These are phyloP conservation scores for Fusarium sp. DNA, from an alignment of 2,329 filamentous ascomycete genomes.

Conservation along the genomic window DNA sequence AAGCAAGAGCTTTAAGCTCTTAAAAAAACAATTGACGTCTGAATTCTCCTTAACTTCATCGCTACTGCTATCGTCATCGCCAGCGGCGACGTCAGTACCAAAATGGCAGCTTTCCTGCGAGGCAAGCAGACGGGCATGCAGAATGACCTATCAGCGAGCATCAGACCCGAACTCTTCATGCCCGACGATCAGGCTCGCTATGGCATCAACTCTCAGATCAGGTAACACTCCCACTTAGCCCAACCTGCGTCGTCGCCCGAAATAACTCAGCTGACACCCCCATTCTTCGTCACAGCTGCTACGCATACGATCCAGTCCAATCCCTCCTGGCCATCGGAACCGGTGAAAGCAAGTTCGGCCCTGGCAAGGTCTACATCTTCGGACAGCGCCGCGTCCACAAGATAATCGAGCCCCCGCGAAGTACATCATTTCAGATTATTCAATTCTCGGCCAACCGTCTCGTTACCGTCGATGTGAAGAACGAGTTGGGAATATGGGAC, in stretches of 20 bases:
- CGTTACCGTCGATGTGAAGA: slow-evolving; percentile 85
- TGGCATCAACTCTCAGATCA: slow-evolving; percentile 83
- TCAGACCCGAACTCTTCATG: slow-evolving; percentile 81
- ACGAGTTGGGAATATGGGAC: slow-evolving; percentile 88
- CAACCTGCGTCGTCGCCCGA: slow-evolving; percentile 17
- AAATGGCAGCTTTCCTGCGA: slow-evolving; percentile 88
- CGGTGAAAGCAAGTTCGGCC: slow-evolving; percentile 85
- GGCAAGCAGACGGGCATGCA: slow-evolving; percentile 95
- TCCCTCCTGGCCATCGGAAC: slow-evolving; percentile 94
- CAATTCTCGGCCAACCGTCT: slow-evolving; percentile 91
- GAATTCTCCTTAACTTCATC: not conserved
- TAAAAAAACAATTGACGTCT: slow-evolving; percentile 16
- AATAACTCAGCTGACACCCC: slow-evolving; percentile 38
- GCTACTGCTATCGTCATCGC: slow-evolving; percentile 5
- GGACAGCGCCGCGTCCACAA: slow-evolving; percentile 85
- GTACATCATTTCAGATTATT: slow-evolving; percentile 80
- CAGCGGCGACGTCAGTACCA: slow-evolving; percentile 34
- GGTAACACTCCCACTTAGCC: slow-evolving; percentile 56
- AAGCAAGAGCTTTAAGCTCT: slow-evolving; percentile 30
- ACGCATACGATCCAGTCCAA: slow-evolving; percentile 94
- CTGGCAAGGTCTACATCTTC: slow-evolving; percentile 89
- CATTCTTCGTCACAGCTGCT: slow-evolving; percentile 64
- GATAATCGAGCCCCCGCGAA: slow-evolving; percentile 76
- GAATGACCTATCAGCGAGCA: slow-evolving; percentile 87
- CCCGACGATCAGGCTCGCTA: slow-evolving; percentile 87